phyloP scores from a whole-genome alignment of 2,329 filamentous ascomycete genomes.

The Microsporum audouinii region DNA sequence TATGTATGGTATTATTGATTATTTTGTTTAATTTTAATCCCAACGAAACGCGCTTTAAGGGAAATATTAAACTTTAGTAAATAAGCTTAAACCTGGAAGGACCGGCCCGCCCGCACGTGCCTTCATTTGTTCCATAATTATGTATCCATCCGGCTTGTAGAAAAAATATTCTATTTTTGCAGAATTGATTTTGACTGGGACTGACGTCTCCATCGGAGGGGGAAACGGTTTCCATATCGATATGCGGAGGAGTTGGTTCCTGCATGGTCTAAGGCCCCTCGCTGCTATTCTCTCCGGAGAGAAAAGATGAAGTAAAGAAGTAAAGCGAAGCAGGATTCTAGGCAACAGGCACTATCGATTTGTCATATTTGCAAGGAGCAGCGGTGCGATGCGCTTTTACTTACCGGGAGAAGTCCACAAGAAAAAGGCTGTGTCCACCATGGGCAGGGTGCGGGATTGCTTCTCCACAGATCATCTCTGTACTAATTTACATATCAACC shows the following conservation, averaged over 20 bases:
- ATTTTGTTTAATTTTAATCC: not conserved
- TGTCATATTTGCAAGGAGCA: not conserved
- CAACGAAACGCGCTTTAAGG: not conserved
- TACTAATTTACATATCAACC: not conserved
- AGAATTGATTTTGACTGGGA: not conserved
- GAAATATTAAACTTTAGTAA: not conserved
- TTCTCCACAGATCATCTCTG: not conserved
- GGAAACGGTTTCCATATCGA: no score
- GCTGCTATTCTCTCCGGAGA: no score
- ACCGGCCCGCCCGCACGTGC: not conserved
- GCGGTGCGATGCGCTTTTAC: no score
- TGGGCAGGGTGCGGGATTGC: not conserved
- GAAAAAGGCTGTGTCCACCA: not conserved
- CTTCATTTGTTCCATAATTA: not conserved
- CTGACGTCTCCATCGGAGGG: not conserved
- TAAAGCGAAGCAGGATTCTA: no score
- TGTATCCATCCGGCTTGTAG: not conserved
- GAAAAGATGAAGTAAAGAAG: no score
- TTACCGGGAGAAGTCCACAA: no score
- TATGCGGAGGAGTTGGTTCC: no score
- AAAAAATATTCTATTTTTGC: not conserved
- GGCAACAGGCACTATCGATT: no score
- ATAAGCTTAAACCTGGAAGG: conserved; percentile 4
- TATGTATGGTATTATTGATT: not conserved
- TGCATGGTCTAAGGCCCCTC: no score